phyloP scores from a whole-genome alignment of 768 basidiomycete species.

The Russula dissimulans region DNA sequence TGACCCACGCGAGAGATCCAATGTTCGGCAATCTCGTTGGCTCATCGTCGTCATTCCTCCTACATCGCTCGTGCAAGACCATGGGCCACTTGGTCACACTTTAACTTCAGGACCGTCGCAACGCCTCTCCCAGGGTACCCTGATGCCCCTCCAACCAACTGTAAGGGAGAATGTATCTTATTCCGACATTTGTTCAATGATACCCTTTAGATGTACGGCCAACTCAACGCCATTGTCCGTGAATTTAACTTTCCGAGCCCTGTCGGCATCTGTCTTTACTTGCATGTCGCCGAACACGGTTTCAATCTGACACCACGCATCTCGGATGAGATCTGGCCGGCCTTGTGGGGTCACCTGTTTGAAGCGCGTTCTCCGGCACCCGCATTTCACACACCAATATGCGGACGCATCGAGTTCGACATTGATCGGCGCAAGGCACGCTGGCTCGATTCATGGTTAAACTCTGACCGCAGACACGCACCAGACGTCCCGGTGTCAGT shows the following conservation, averaged over 20 bases:
- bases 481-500: constrained; percentile 35
- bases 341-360: constrained; percentile 57
- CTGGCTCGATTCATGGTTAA: constrained; percentile 71
- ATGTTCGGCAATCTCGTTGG: constrained; percentile 35
- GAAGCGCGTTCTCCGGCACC: constrained; percentile 32
- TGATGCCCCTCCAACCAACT: constrained; percentile 70
- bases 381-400: constrained; percentile 44
- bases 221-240: constrained; percentile 67
- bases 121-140: constrained; percentile 55
- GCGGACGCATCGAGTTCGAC: constrained; percentile 81
- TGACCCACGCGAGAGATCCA: constrained; percentile 35
- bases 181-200: constrained; percentile 2
- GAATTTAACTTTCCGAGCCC: constrained; percentile 78
- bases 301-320: constrained; percentile 56
- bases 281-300: constrained; percentile 52
- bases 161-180: constrained; percentile 31
- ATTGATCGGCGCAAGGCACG: constrained; percentile 65
- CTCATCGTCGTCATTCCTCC: constrained; percentile 65
- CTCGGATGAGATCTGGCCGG: constrained; percentile 69
- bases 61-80: constrained; percentile 44
- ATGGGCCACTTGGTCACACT: constrained; percentile 49
- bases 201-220: constrained; percentile 53
- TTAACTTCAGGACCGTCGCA: constrained; percentile 48
- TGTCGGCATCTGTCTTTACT: constrained; percentile 69
- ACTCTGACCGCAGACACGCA: constrained; percentile 34